These are phyloP conservation scores for Forsythia suspensa DNA, from an alignment of 257 asterid species.

Conservation along the genomic window DNA sequence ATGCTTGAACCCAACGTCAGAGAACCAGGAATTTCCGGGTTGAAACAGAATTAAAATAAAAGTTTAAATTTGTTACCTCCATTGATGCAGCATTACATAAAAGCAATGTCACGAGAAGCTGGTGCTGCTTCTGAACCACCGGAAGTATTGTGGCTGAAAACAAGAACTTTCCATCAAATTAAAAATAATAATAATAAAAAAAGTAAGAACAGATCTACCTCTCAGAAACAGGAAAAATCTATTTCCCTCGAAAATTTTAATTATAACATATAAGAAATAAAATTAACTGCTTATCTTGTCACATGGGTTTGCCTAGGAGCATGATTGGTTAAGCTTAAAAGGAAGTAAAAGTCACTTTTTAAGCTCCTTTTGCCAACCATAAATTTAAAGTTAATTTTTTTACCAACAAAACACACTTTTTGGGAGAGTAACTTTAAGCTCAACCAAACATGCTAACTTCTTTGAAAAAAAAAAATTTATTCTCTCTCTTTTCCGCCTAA, in stretches of 20 bases:
- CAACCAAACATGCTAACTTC: not conserved
- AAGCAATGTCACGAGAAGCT: conserved; percentile 94
- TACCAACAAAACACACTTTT: not conserved
- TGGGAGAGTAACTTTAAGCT: not conserved
- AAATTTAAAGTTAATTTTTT: not conserved
- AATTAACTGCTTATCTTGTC: not conserved
- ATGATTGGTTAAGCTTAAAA: not conserved
- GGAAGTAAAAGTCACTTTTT: not conserved
- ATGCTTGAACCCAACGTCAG: not conserved
- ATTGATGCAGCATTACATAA: conserved; percentile 89
- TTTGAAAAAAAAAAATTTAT: not conserved
- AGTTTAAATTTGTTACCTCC: conserved; percentile 59
- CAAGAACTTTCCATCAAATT: conserved; percentile 23
- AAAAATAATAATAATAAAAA: not conserved
- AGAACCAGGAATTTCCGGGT: conserved; percentile 5
- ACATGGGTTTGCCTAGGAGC: not conserved
- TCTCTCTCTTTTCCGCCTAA: too few relatives aligned
- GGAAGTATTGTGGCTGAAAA: conserved; percentile 82
- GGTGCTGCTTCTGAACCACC: conserved; percentile 97
- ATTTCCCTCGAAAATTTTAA: not conserved
- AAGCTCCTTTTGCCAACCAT: not conserved
- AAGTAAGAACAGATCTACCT: not conserved
- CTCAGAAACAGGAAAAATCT: not conserved
- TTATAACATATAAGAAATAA: not conserved
- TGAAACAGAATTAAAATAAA: not conserved